Percentiles rank a stretch among this genome's conserved stretches.
phyloP scores from a whole-genome alignment of 2,329 filamentous ascomycete genomes.

The Endocalyx cinctus region DNA sequence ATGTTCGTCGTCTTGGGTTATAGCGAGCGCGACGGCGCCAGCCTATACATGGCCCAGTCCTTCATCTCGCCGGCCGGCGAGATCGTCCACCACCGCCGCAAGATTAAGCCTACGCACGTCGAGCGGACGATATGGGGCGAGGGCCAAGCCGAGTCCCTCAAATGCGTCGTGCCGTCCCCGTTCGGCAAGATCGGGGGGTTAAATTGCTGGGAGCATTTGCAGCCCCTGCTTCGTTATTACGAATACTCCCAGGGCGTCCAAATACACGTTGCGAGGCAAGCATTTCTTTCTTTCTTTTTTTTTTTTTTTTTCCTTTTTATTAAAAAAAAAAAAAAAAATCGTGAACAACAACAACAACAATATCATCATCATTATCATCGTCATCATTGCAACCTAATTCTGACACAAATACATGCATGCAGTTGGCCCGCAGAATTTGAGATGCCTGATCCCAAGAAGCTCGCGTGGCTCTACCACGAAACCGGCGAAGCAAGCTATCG shows the following conservation, averaged over 20 bases:
- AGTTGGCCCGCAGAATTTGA: constrained; percentile 31
- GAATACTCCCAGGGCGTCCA: constrained; percentile 31
- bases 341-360: too few species aligned
- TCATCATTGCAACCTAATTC: too few species aligned
- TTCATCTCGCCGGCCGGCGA: constrained; percentile 45
- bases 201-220: constrained; percentile 56
- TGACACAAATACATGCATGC: too few species aligned
- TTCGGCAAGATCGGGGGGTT: constrained; percentile 49
- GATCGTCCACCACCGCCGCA: constrained; percentile 42
- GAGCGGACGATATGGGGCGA: constrained; percentile 49
- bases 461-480: constrained; percentile 31
- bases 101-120: constrained; percentile 47
- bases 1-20: constrained; percentile 46
- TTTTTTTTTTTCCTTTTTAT: constrained; percentile 1
- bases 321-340: neutral
- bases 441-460: constrained; percentile 30
- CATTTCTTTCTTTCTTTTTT: constrained; percentile 1
- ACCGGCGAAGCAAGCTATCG: constrained; percentile 28
- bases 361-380: too few species aligned
- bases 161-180: constrained; percentile 43
- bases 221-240: constrained; percentile 40
- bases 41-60: constrained; percentile 44
- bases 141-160: constrained; percentile 51
- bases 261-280: constrained; percentile 28
- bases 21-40: constrained; percentile 40